Conservation (phyloP, 352 stramenopile species). For the Plasmopara muralis region DNA sequence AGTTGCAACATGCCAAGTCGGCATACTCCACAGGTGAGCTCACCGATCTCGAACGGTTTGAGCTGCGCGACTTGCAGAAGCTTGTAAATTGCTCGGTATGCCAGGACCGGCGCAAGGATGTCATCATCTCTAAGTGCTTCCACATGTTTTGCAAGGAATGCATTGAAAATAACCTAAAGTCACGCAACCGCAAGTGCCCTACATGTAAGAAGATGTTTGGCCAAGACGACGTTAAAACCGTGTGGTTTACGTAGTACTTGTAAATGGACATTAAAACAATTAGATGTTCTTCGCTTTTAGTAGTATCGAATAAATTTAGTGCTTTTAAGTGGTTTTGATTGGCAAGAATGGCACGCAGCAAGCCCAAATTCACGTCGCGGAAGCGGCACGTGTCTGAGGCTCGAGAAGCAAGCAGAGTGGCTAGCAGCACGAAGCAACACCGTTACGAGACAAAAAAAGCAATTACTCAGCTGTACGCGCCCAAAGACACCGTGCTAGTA, state of each 20-base stretch:
- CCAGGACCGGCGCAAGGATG: constrained; percentile 76
- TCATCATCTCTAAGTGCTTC: constrained; percentile 85
- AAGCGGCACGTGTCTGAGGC: constrained; percentile 9
- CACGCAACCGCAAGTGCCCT: constrained; percentile 84
- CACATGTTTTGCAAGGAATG: constrained; percentile 88
- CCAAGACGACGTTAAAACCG: constrained; percentile 80
- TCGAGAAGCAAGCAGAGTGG: constrained; percentile 1
- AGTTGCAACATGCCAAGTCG: constrained; percentile 32
- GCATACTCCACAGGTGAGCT: constrained; percentile 33
- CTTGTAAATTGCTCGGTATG: constrained; percentile 81
- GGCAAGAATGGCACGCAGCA: constrained; percentile 29
- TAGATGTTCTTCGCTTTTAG: neutral
- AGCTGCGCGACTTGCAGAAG: constrained; percentile 79
- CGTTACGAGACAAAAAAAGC: constrained; percentile 7
- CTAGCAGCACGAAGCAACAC: constrained; percentile 26
- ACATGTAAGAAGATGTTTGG: constrained; percentile 90
- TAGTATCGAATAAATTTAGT: no score
- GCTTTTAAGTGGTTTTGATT: constrained; percentile 14
- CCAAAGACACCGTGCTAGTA: constrained; percentile 56
- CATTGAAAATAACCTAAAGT: constrained; percentile 83
- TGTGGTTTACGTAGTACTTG: constrained; percentile 71
- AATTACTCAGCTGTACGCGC: constrained; percentile 36
- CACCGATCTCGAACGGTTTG: constrained; percentile 67
- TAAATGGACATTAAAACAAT: neutral
- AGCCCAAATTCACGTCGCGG: constrained; percentile 27